Evolutionary conservation across 78 protist genomes (phyloP).

Genomic region (Isochrysis galbana): DNA sequence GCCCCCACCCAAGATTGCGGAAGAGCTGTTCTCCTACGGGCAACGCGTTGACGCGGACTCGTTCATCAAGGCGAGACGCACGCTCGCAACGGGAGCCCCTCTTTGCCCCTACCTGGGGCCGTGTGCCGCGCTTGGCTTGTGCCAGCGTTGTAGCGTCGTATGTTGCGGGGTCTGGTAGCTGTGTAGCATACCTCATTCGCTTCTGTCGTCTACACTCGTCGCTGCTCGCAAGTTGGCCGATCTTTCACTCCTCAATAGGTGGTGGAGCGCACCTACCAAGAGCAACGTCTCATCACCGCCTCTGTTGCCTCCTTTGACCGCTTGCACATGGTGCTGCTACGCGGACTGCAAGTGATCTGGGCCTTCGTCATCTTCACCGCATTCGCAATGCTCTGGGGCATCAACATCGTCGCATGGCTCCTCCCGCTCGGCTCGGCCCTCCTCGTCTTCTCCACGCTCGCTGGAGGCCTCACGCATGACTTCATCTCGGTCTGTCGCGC

Average conservation of each 20-base stretch:
- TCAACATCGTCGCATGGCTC: not conserved
- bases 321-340: not conserved
- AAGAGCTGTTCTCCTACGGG: not conserved
- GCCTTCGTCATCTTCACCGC: not conserved
- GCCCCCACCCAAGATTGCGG: not conserved
- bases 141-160: too few relatives aligned
- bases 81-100: too few relatives aligned
- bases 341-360: not conserved
- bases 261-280: not conserved
- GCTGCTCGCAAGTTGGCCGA: too few relatives aligned
- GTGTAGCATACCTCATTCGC: too few relatives aligned
- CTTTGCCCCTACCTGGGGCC: too few relatives aligned
- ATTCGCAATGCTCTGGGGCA: not conserved
- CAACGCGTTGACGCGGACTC: not conserved
- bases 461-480: not conserved
- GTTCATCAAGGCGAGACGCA: too few relatives aligned
- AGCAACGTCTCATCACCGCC: not conserved
- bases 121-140: too few relatives aligned
- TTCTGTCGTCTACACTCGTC: too few relatives aligned
- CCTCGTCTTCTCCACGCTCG: not conserved
- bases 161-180: too few relatives aligned
- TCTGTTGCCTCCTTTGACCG: not conserved
- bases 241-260: too few relatives aligned
- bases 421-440: not conserved
- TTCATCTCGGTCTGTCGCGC: not conserved